Conservation (phyloP, 2,329 filamentous ascomycete species). For the Pseudogymnoascus sp. region DNA sequence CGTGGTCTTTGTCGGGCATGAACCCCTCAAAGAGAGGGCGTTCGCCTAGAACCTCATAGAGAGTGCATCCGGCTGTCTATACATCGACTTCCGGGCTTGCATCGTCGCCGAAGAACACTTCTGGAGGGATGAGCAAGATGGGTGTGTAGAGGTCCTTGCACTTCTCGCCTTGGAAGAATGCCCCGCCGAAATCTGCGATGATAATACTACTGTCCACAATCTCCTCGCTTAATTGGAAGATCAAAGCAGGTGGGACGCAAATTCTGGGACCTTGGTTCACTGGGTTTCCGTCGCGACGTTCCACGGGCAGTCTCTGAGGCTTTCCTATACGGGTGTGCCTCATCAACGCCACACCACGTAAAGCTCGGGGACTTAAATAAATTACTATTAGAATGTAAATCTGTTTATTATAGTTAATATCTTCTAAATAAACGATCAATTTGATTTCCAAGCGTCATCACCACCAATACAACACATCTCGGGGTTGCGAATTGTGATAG, state of each 20-base stretch:
- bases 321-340: not conserved
- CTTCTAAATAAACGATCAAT: not conserved
- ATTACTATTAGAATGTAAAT: not conserved
- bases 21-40: not conserved
- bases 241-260: not conserved
- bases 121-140: not conserved
- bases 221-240: not conserved
- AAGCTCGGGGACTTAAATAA: not conserved
- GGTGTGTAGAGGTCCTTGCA: not conserved
- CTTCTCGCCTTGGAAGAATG: not conserved
- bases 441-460: too few relatives aligned
- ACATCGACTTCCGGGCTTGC: not conserved
- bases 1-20: slow-evolving; percentile 59
- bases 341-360: not conserved
- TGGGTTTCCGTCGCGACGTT: not conserved
- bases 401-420: not conserved
- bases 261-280: not conserved
- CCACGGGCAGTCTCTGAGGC: not conserved
- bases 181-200: not conserved
- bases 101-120: not conserved
- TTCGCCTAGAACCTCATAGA: not conserved
- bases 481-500: too few relatives aligned
- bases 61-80: not conserved
- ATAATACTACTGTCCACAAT: not conserved
- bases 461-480: too few relatives aligned